Base-by-base conservation (phyloP, 306 rosid genomes). In the Castanea mollissima region DNA sequence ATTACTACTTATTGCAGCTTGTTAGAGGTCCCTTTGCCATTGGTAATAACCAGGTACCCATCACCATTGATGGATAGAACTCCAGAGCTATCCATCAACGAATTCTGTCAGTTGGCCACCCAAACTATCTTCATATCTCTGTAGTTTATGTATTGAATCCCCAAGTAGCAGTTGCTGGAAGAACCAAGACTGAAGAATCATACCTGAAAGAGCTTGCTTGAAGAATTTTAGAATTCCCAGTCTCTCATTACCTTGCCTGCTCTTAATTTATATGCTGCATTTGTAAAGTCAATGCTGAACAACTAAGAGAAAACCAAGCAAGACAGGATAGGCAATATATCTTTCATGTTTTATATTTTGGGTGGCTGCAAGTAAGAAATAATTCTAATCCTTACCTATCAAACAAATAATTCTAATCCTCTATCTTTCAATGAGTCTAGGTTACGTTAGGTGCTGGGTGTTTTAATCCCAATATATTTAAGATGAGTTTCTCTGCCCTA, bases 81-180 rank as follows among this genome's bases (percentile, higher is more conserved):
- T 14, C 60, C 21, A 18, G 44, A 25, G 41, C 62, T 55, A 56
- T 74, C 32, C 4, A 5, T 1, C 49, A 55, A 31, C 8, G 68
- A 51, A 55, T 51, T 72, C 15, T 72, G 62, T 27, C 19, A 5
- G 63, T 73, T 55, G 51, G 67, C 77, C 29, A 73, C 77, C 77
- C 77, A 73, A 73, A 55, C 67, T 16, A 55, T 16, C 67, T 74
- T 72, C 62, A 52, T 3, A 3, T 55, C 77, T 41, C 3, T 41
- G 46, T 41, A 41, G 46, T 15, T 35, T 15, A 25, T 72, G 60
- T 14, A 52, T 15, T 52, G 60, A 23, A 72, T 25, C 14, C 76
- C 76, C 44, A 51, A 52, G 51, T 72, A 49, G 60, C 62, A 18
- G 5, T 72, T 51, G 18, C 62, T 23, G 21, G 41, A 51, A 16